Evolutionary conservation across 257 asterid genomes (phyloP).

Genomic region (Capsicum rhomboideum): DNA sequence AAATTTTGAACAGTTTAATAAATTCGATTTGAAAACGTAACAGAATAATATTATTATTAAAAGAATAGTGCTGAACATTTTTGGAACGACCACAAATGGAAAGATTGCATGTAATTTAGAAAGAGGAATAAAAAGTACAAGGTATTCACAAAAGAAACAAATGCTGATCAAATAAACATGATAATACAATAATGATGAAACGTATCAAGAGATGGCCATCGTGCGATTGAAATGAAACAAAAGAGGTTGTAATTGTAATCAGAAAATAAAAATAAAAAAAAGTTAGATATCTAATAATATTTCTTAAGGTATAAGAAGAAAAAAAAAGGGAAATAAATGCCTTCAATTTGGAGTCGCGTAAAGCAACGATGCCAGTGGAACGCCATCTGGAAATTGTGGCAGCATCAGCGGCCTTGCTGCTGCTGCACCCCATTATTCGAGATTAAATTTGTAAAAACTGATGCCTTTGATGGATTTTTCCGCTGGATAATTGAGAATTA

Average conservation of each 20-base stretch:
- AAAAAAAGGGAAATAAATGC: constrained; percentile 2
- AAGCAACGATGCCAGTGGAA: constrained; percentile 90
- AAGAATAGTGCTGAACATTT: not conserved
- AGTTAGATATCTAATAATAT: not conserved
- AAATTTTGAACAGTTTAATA: no score
- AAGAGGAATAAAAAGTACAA: no score
- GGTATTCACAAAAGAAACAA: not conserved
- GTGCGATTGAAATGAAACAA: not conserved
- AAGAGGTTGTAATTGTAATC: not conserved
- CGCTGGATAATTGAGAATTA: no score
- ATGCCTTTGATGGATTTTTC: no score
- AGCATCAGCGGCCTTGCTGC: constrained; percentile 60
- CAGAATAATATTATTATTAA: not conserved
- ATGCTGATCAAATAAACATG: not conserved
- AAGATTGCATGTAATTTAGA: no score
- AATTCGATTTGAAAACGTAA: not conserved
- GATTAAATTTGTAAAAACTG: no score
- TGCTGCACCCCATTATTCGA: constrained; percentile 90
- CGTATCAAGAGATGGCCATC: not conserved
- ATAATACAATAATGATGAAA: not conserved
- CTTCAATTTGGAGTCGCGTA: constrained; percentile 94
- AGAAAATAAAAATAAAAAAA: not conserved
- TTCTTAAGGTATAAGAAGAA: not conserved
- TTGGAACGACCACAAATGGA: not conserved
- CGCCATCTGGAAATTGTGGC: constrained; percentile 82